These are phyloP conservation scores for Plasmodium malariae DNA, from an alignment of 169 alveolate genomes.

Conservation along the genomic window DNA sequence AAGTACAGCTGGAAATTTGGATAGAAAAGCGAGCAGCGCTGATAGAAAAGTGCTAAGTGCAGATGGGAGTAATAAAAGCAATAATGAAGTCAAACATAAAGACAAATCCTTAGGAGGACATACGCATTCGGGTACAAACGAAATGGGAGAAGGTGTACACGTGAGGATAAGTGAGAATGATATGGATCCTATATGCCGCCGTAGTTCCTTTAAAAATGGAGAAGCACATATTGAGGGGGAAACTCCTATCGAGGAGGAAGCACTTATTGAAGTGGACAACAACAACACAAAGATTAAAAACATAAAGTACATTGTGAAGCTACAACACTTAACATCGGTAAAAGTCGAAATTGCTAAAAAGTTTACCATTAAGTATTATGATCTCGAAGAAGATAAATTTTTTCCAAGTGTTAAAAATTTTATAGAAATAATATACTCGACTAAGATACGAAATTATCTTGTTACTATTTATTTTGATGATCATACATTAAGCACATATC, in stretches of 20 bases:
- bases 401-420: slow-evolving; percentile 18
- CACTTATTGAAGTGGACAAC: neutral
- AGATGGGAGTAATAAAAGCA: too few species aligned
- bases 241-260: neutral
- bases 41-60: too few species aligned
- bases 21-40: too few species aligned
- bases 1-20: too few species aligned
- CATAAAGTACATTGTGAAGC: slow-evolving; percentile 35
- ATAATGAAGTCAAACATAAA: too few species aligned
- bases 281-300: neutral
- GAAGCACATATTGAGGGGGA: neutral
- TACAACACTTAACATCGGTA: slow-evolving; percentile 7
- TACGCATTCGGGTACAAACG: too few species aligned
- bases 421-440: slow-evolving; percentile 30
- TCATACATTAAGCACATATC: slow-evolving; percentile 2
- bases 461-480: slow-evolving; percentile 62
- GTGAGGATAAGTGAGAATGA: neutral
- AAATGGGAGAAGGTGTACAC: too few species aligned
- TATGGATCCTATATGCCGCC: neutral
- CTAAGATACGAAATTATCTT: slow-evolving; percentile 11
- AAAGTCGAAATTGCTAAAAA: slow-evolving; percentile 42
- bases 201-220: neutral
- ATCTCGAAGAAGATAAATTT: slow-evolving; percentile 29
- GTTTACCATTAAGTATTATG: slow-evolving; percentile 15
- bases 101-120: too few species aligned